Conservation (phyloP, 768 basidiomycete species). For the Podaxis carcinomalis region DNA sequence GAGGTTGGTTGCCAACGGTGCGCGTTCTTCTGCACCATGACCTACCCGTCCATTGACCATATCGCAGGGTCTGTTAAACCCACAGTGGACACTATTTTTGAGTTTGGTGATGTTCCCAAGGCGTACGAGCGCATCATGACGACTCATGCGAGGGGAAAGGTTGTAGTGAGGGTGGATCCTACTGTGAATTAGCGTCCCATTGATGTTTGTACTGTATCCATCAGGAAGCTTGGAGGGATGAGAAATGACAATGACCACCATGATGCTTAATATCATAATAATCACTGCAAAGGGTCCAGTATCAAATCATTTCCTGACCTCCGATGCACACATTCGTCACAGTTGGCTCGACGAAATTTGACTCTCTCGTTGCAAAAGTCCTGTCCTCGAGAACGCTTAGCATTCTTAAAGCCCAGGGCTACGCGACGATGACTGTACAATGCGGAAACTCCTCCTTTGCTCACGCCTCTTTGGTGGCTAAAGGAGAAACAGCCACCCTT, state of each 20-base stretch:
- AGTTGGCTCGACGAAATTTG: conserved; percentile 88
- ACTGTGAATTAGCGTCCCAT: conserved; percentile 9
- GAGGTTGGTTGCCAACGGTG: conserved; percentile 40
- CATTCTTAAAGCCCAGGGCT: conserved; percentile 51
- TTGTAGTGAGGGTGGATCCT: conserved; percentile 49
- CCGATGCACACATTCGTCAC: conserved; percentile 67
- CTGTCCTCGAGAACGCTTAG: conserved; percentile 56
- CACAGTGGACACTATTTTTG: conserved; percentile 54
- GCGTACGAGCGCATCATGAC: conserved; percentile 64
- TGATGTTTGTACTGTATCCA: not conserved
- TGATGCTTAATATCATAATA: not conserved
- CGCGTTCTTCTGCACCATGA: not conserved
- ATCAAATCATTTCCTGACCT: not conserved
- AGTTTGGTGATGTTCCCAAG: conserved; percentile 49
- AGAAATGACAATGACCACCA: not conserved
- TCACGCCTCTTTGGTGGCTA: conserved; percentile 22
- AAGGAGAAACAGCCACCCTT: conserved; percentile 22
- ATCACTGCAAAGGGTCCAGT: not conserved
- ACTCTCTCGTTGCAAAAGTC: conserved; percentile 59
- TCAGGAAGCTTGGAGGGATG: not conserved
- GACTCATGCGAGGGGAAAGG: conserved; percentile 57
- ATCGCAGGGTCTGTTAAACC: conserved; percentile 45
- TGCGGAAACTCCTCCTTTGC: conserved; percentile 66
- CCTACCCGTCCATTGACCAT: not conserved
- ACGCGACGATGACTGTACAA: conserved; percentile 64